Evolutionary conservation across 163 green algal species (phyloP).

Genomic region (Scenedesmus sp.): DNA sequence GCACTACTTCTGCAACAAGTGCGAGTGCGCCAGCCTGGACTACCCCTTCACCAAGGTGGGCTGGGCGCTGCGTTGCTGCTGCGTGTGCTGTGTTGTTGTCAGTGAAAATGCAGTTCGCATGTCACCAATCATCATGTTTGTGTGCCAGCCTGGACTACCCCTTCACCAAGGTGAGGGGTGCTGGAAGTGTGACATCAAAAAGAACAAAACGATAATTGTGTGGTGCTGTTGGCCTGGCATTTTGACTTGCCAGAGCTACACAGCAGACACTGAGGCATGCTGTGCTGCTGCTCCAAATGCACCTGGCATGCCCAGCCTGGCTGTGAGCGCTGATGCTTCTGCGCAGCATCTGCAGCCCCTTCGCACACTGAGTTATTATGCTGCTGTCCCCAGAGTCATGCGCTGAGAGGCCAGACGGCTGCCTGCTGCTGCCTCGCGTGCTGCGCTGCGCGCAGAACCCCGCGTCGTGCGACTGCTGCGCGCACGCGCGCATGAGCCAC

Average conservation of each 20-base stretch:
- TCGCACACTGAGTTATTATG: no score
- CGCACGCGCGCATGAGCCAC: constrained; percentile 78
- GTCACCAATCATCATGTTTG: background rate
- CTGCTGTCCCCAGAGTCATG: background rate
- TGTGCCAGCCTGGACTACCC: constrained; percentile 87
- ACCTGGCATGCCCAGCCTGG: no score
- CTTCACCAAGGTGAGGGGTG: background rate
- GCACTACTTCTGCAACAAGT: constrained; percentile 96
- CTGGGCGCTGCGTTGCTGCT: background rate
- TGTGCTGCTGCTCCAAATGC: no score
- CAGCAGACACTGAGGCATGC: no score
- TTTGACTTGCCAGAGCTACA: no score
- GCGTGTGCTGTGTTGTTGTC: background rate
- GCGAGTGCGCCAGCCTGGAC: constrained; percentile 86
- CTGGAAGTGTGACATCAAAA: no score
- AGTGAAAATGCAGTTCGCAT: background rate
- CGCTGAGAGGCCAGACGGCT: background rate
- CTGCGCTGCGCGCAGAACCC: constrained; percentile 23
- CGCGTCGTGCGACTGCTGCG: constrained; percentile 57
- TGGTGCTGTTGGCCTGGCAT: no score
- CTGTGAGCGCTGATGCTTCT: background rate
- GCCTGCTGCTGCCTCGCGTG: background rate
- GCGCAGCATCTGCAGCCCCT: no score
- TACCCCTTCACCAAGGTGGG: constrained; percentile 74
- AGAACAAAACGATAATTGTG: no score